Percentiles rank a stretch among this genome's conserved stretches.
phyloP scores from a whole-genome alignment of 805 yeast species.

The Candida ortonii region DNA sequence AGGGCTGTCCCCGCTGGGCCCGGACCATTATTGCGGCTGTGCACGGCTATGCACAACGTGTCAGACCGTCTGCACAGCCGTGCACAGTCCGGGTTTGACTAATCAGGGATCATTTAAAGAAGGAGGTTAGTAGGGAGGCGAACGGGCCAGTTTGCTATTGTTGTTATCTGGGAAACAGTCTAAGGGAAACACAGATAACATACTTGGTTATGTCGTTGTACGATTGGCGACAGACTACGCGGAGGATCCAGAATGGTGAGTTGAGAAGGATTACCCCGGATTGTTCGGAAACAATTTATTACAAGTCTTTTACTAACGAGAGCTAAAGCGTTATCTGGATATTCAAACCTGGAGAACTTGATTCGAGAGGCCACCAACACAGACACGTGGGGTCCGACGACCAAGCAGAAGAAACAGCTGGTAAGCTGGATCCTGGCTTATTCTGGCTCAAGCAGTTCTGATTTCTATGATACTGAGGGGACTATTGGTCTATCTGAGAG shows the following conservation, averaged over 20 bases:
- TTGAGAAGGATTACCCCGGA: conserved; percentile 1
- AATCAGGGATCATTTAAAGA: no score
- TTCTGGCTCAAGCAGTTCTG: conserved; percentile 14
- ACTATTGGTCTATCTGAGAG: conserved; percentile 1
- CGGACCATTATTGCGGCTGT: no score
- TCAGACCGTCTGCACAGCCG: no score
- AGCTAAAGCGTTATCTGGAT: conserved; percentile 27
- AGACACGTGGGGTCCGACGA: conserved; percentile 53
- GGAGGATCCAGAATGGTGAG: conserved; percentile 37
- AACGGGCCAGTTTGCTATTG: no score
- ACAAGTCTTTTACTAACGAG: conserved; percentile 11
- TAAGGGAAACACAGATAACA: no score
- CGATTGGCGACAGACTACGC: conserved; percentile 27
- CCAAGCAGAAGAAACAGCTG: conserved; percentile 38
- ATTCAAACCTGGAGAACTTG: conserved; percentile 29
- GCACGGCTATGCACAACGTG: no score
- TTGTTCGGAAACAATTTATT: background rate
- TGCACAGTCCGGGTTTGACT: no score
- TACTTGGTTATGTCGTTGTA: conserved; percentile 27
- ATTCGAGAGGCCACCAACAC: conserved; percentile 48
- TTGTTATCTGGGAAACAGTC: no score
- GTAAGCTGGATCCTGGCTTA: conserved; percentile 20
- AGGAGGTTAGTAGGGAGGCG: no score
- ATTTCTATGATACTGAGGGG: conserved; percentile 11
- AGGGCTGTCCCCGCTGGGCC: no score